Evolutionary conservation across 116 monocot species (phyloP).

Genomic region (Papilionanthe hybrid): DNA sequence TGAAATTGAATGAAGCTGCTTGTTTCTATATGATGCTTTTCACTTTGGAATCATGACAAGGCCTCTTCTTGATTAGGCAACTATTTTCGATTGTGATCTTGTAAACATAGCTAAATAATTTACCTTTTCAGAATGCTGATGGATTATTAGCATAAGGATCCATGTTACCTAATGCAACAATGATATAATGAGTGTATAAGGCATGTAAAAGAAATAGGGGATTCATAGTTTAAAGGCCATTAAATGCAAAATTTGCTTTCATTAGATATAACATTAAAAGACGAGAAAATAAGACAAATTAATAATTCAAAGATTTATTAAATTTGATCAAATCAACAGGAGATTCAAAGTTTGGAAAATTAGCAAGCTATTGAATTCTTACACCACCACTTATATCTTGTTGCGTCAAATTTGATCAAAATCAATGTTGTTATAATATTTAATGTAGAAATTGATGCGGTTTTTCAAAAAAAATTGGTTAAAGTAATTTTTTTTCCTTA

Average conservation of each 20-base stretch:
- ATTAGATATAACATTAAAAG: neutral
- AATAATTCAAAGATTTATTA: neutral
- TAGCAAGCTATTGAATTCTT: neutral
- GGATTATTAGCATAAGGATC: neutral
- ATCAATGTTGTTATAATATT: neutral
- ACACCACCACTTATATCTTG: neutral
- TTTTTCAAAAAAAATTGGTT: no score
- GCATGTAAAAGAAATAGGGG: neutral
- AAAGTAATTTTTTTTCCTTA: no score
- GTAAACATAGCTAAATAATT: neutral
- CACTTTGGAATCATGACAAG: neutral
- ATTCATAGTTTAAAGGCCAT: neutral
- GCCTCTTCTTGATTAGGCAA: neutral
- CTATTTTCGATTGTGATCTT: neutral
- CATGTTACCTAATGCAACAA: neutral
- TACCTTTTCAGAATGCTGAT: neutral
- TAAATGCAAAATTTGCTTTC: neutral
- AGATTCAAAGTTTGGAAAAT: neutral
- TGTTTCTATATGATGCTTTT: neutral
- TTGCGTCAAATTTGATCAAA: neutral
- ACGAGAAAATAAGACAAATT: neutral
- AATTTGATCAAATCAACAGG: neutral
- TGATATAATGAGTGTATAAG: neutral
- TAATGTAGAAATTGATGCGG: no score
- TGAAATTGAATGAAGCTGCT: slow-evolving; percentile 2